These are phyloP conservation scores for Hericium erinaceus DNA, from an alignment of 768 basidiomycete genomes.

Conservation along the genomic window DNA sequence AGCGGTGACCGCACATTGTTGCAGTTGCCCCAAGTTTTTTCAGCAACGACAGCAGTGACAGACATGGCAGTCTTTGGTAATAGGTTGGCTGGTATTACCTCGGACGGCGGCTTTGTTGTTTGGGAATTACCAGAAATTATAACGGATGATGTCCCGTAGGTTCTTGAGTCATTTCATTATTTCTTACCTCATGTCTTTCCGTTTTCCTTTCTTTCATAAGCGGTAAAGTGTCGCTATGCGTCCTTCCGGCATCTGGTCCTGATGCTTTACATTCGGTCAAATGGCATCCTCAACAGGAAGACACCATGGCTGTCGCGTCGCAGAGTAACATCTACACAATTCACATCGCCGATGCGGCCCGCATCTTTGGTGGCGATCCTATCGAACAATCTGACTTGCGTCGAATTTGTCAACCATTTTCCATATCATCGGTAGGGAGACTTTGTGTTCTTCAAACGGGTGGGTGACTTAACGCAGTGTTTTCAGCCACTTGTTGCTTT, in stretches of 20 bases:
- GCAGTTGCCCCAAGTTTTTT: slow-evolving; percentile 59
- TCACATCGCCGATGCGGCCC: slow-evolving; percentile 56
- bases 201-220: slow-evolving; percentile 25
- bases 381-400: slow-evolving; percentile 60
- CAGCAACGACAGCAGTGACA: slow-evolving; percentile 51
- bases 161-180: slow-evolving; percentile 12
- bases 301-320: slow-evolving; percentile 77
- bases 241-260: slow-evolving; percentile 47
- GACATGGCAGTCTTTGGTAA: slow-evolving; percentile 85
- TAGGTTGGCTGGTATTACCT: slow-evolving; percentile 76
- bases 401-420: slow-evolving; percentile 60
- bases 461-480: not conserved
- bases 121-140: slow-evolving; percentile 82
- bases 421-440: slow-evolving; percentile 55
- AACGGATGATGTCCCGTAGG: slow-evolving; percentile 81
- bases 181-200: slow-evolving; percentile 2
- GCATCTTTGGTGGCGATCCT: slow-evolving; percentile 53
- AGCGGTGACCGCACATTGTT: slow-evolving; percentile 82
- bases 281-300: slow-evolving; percentile 79
- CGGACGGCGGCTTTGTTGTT: slow-evolving; percentile 82
- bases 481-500: slow-evolving; percentile 69
- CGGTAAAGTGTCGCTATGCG: slow-evolving; percentile 59
- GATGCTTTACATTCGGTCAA: slow-evolving; percentile 75
- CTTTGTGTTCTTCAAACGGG: not conserved
- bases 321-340: slow-evolving; percentile 68